These are phyloP conservation scores for Pleurotus djamor DNA, from an alignment of 768 basidiomycete species.

Conservation along the genomic window DNA sequence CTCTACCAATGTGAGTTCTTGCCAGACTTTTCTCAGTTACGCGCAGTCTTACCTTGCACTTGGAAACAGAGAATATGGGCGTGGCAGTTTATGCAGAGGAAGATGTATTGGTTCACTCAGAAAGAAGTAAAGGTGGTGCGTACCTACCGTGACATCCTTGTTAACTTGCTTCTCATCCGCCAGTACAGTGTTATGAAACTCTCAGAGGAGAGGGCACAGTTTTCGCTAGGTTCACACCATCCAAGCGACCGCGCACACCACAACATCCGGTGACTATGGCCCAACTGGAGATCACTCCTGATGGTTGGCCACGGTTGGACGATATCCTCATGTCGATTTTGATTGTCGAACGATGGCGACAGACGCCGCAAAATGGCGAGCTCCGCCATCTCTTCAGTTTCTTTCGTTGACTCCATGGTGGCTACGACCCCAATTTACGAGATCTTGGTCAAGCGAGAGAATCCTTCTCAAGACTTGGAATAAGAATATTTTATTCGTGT, in stretches of 20 bases:
- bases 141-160: background rate
- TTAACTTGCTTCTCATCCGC: too few relatives aligned
- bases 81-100: background rate
- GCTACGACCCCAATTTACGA: too few relatives aligned
- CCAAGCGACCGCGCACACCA: slow-evolving; percentile 7
- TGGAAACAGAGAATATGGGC: background rate
- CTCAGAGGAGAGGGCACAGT: slow-evolving; percentile 1
- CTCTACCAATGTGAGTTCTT: background rate
- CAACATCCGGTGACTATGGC: slow-evolving; percentile 8
- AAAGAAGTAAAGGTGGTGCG: background rate
- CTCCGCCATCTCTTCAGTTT: background rate
- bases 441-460: too few relatives aligned
- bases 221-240: slow-evolving; percentile 9
- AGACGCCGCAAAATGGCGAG: background rate
- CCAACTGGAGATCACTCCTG: slow-evolving; percentile 19
- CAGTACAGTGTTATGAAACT: slow-evolving; percentile 11
- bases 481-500: too few relatives aligned
- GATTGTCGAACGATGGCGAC: slow-evolving; percentile 28
- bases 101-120: background rate
- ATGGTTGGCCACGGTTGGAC: slow-evolving; percentile 24
- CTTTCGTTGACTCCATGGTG: background rate
- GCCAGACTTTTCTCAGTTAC: too few relatives aligned
- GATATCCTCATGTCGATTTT: slow-evolving; percentile 29
- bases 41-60: too few relatives aligned
- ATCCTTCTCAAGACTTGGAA: too few relatives aligned